Evolutionary conservation across 306 rosid species (phyloP).

Genomic region (Trichosanthes cucumerina): DNA sequence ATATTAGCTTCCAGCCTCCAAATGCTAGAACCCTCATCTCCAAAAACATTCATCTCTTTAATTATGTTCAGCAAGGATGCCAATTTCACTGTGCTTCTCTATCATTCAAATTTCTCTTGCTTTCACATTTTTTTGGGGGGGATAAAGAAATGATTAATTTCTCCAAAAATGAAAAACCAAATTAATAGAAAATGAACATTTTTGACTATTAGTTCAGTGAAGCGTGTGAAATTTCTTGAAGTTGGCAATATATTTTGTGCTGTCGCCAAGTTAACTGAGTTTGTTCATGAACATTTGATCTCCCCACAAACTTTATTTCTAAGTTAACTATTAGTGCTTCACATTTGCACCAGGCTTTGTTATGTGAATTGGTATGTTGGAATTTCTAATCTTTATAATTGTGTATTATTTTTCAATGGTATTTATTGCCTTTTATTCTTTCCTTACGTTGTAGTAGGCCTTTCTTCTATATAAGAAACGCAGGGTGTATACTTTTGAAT

Average conservation of each 20-base stretch:
- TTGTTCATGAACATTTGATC: neutral
- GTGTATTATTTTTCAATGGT: too few species aligned
- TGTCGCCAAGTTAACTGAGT: neutral
- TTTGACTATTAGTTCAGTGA: too few species aligned
- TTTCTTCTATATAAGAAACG: too few species aligned
- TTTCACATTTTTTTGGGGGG: too few species aligned
- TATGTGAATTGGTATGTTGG: neutral
- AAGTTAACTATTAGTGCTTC: too few species aligned
- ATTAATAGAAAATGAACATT: neutral
- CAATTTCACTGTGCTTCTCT: neutral
- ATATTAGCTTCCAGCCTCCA: neutral
- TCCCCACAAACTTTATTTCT: neutral
- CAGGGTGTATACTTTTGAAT: too few species aligned
- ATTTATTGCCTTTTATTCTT: too few species aligned
- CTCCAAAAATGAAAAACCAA: neutral
- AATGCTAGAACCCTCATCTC: neutral
- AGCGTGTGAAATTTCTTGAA: neutral
- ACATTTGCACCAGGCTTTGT: neutral
- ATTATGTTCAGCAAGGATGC: neutral
- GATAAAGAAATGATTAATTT: too few species aligned
- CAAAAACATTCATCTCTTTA: neutral
- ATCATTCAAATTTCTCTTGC: neutral
- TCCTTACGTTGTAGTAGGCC: too few species aligned
- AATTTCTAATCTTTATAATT: too few species aligned
- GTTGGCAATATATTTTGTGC: neutral